Evolutionary conservation across 805 yeast genomes (phyloP).

Genomic region (Priceomyces medius): DNA sequence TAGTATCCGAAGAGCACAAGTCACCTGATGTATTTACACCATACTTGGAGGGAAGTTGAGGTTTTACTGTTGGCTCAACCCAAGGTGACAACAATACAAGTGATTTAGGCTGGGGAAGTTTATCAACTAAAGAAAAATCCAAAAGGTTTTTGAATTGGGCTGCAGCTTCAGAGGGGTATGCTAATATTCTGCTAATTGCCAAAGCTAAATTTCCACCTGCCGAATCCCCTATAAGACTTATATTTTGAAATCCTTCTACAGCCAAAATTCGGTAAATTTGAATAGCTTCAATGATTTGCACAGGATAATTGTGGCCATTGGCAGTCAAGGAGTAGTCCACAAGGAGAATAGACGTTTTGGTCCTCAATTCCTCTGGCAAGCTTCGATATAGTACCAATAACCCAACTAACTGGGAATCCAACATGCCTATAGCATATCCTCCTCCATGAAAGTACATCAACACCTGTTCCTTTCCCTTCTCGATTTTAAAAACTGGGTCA

Average conservation of each 20-base stretch:
- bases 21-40: slow-evolving; percentile 29
- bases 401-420: slow-evolving; percentile 24
- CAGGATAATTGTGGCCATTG: slow-evolving; percentile 21
- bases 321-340: slow-evolving; percentile 25
- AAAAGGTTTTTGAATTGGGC: slow-evolving; percentile 19
- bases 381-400: slow-evolving; percentile 21
- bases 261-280: slow-evolving; percentile 11
- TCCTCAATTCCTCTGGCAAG: slow-evolving; percentile 15
- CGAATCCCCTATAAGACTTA: slow-evolving; percentile 20
- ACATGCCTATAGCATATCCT: slow-evolving; percentile 21
- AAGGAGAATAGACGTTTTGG: slow-evolving; percentile 17
- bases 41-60: slow-evolving; percentile 19
- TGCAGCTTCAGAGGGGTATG: slow-evolving; percentile 31
- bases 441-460: slow-evolving; percentile 27
- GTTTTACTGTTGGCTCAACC: slow-evolving; percentile 30
- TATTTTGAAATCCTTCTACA: slow-evolving; percentile 15
- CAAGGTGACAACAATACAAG: slow-evolving; percentile 33
- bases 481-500: background rate
- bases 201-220: slow-evolving; percentile 18
- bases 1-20: slow-evolving; percentile 26
- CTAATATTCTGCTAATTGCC: slow-evolving; percentile 18
- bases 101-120: slow-evolving; percentile 28
- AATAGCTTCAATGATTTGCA: slow-evolving; percentile 23
- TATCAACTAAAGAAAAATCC: background rate
- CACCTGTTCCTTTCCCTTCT: slow-evolving; percentile 13